These are phyloP conservation scores for Carex sylvatica DNA, from an alignment of 202 grass and related monocot species.

Conservation along the genomic window DNA sequence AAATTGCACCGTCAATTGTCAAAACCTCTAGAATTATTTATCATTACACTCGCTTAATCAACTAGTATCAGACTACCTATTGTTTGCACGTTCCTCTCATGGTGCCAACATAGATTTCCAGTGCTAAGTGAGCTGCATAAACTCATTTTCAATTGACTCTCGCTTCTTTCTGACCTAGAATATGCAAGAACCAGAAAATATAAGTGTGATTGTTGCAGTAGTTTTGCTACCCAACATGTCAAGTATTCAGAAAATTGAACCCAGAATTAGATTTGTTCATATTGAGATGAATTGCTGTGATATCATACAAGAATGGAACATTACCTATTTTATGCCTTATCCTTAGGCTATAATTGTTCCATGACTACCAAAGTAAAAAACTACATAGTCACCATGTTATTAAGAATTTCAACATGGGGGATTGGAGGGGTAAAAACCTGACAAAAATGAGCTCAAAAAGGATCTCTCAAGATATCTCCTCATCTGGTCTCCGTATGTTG, in stretches of 20 bases:
- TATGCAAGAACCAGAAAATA: not conserved
- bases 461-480: not conserved
- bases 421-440: not conserved
- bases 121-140: not conserved
- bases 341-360: not conserved
- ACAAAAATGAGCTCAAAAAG: not conserved
- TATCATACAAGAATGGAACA: not conserved
- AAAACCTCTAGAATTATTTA: not conserved
- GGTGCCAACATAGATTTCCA: not conserved
- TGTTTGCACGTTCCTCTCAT: not conserved
- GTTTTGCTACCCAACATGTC: not conserved
- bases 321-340: not conserved
- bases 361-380: not conserved
- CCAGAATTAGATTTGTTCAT: not conserved
- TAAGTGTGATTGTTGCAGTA: not conserved
- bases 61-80: not conserved
- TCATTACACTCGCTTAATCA: not conserved
- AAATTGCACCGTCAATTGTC: not conserved
- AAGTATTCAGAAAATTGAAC: not conserved
- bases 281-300: not conserved
- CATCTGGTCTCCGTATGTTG: not conserved
- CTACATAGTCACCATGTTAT: not conserved
- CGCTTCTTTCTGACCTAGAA: constrained; percentile 10
- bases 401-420: constrained; percentile 1
- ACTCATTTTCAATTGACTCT: not conserved